Conservation (phyloP, 805 yeast genomes). For the Clavispora phyllophila region DNA sequence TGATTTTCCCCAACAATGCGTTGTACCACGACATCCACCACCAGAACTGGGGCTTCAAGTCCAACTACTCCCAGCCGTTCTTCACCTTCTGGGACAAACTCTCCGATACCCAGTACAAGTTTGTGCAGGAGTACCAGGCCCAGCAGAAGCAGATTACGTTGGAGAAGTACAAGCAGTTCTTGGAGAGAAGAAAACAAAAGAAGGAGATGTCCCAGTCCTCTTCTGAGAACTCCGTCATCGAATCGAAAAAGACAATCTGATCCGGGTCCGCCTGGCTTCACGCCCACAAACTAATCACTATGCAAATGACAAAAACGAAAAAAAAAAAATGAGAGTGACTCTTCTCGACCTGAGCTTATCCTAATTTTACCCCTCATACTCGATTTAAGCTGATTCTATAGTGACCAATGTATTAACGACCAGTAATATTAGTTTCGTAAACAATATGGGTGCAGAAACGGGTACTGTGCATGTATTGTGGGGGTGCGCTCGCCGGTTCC, state of each 20-base stretch:
- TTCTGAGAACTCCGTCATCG: not conserved
- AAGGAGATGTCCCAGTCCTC: constrained; percentile 1
- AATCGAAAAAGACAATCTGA: constrained; percentile 1
- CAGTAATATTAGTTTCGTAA: not conserved
- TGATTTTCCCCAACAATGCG: constrained; percentile 89
- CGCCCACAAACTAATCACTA: not conserved
- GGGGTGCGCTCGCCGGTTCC: constrained; percentile 1
- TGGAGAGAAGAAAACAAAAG: constrained; percentile 16
- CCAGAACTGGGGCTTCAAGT: constrained; percentile 91
- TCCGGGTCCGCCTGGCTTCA: too few species aligned
- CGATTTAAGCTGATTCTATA: not conserved
- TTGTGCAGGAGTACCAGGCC: constrained; percentile 55
- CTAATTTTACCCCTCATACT: not conserved
- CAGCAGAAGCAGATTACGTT: constrained; percentile 65
- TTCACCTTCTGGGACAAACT: constrained; percentile 88
- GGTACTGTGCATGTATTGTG: not conserved
- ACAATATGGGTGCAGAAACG: not conserved
- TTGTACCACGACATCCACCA: constrained; percentile 97
- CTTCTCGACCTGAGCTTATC: not conserved
- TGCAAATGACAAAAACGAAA: not conserved
- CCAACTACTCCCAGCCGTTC: constrained; percentile 93
- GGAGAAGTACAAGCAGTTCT: constrained; percentile 58
- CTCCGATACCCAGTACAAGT: constrained; percentile 65
- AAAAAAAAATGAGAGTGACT: not conserved
- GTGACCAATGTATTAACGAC: not conserved